These are phyloP conservation scores for Erysimum cheiranthoides DNA, from an alignment of 345 rosid genomes.

Conservation along the genomic window DNA sequence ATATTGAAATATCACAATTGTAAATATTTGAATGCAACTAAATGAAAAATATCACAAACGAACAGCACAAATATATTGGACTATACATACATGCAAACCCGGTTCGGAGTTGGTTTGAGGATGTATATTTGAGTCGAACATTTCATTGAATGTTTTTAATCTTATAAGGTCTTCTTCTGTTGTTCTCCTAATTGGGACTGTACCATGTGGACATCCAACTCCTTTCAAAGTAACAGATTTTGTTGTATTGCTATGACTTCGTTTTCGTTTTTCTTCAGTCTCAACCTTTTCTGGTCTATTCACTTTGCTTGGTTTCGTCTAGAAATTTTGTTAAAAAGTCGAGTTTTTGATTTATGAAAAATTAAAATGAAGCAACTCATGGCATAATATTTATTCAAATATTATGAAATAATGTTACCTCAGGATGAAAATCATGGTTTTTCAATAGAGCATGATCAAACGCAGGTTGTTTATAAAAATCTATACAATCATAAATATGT, in stretches of 20 bases:
- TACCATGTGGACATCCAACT: constrained; percentile 49
- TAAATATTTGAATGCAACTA: no score
- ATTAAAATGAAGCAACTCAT: background rate
- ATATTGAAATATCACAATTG: background rate
- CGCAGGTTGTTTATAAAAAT: constrained; percentile 43
- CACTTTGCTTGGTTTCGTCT: constrained; percentile 44
- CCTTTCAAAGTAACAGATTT: background rate
- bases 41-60: no score
- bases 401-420: constrained; percentile 5
- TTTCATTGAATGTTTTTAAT: constrained; percentile 27
- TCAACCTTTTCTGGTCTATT: constrained; percentile 10
- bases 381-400: constrained; percentile 17
- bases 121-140: background rate
- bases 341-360: background rate
- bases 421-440: constrained; percentile 40
- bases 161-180: constrained; percentile 46
- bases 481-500: constrained; percentile 39
- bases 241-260: background rate
- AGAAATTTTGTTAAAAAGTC: background rate
- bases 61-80: no score
- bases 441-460: constrained; percentile 38
- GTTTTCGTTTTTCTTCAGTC: background rate
- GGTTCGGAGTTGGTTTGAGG: constrained; percentile 27
- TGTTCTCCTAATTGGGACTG: constrained; percentile 48
- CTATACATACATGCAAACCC: constrained; percentile 36